Percentiles rank a stretch among this genome's conserved stretches.
phyloP scores from a whole-genome alignment of 192 early-diverging fungal species.

The Rhizophlyctis rosea region DNA sequence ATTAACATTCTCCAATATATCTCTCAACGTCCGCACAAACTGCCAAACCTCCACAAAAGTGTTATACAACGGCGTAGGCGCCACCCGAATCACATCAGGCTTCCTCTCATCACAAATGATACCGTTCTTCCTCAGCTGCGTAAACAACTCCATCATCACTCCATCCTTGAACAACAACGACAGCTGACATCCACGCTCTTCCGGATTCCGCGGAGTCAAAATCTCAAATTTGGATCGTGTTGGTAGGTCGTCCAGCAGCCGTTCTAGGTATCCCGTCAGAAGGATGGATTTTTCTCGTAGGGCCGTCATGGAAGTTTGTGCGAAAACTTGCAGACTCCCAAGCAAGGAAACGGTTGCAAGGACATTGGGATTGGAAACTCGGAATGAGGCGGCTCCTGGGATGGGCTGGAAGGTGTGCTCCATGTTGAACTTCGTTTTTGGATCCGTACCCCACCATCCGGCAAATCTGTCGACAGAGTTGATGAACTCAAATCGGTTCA shows the following conservation, averaged over 20 bases:
- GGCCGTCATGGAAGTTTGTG: slow-evolving; percentile 60
- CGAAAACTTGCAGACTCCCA: slow-evolving; percentile 78
- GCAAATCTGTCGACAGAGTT: slow-evolving; percentile 52
- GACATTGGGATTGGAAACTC: slow-evolving; percentile 86
- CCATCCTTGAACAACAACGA: slow-evolving; percentile 63
- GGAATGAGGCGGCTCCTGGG: slow-evolving; percentile 77
- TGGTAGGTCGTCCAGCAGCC: slow-evolving; percentile 51
- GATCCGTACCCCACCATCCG: slow-evolving; percentile 95
- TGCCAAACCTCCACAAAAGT: slow-evolving; percentile 75
- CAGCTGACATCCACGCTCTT: slow-evolving; percentile 83
- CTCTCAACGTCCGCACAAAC: slow-evolving; percentile 59
- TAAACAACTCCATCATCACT: slow-evolving; percentile 63
- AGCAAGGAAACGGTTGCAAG: slow-evolving; percentile 70
- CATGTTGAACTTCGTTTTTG: slow-evolving; percentile 84
- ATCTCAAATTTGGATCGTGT: slow-evolving; percentile 48
- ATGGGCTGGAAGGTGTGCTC: slow-evolving; percentile 75
- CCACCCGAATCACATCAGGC: slow-evolving; percentile 86
- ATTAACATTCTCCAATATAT: too few species aligned
- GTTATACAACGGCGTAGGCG: slow-evolving; percentile 90
- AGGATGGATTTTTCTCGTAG: slow-evolving; percentile 73
- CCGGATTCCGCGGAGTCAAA: slow-evolving; percentile 74
- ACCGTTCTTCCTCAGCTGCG: slow-evolving; percentile 55
- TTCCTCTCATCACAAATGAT: slow-evolving; percentile 86
- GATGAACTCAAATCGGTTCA: slow-evolving; percentile 19
- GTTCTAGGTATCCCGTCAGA: slow-evolving; percentile 84